Conservation (phyloP, 768 basidiomycete genomes). For the Pleurotus cornucopiae region DNA sequence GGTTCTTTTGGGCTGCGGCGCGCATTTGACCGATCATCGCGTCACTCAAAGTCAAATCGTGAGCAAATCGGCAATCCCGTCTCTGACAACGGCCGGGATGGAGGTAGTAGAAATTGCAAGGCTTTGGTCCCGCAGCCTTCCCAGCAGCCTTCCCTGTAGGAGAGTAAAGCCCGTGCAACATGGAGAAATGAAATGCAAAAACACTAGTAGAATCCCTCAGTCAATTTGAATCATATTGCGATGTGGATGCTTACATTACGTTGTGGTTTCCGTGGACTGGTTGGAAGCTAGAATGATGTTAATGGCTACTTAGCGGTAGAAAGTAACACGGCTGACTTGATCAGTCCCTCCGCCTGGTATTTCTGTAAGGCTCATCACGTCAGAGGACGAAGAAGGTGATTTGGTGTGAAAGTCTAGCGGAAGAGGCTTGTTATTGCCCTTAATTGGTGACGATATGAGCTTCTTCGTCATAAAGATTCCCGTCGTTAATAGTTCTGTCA, state of each 20-base stretch:
- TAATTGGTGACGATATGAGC: constrained; percentile 15
- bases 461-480: constrained; percentile 39
- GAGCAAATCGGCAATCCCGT: constrained; percentile 27
- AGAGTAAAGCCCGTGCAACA: not conserved
- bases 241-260: not conserved
- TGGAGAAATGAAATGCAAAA: not conserved
- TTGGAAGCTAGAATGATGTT: not conserved
- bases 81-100: not conserved
- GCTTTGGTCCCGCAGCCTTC: constrained; percentile 7
- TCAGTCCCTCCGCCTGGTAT: not conserved
- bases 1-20: constrained; percentile 35
- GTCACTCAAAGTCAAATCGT: constrained; percentile 32
- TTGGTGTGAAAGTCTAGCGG: not conserved
- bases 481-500: constrained; percentile 32
- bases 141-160: not conserved
- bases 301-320: not conserved
- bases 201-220: not conserved
- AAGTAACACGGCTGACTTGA: not conserved
- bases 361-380: not conserved
- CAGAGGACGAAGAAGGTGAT: not conserved
- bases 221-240: not conserved
- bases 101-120: constrained; percentile 42
- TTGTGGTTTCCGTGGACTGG: not conserved
- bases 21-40: constrained; percentile 29
- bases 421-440: not conserved